Evolutionary conservation across 805 yeast genomes (phyloP), one percentile per base, ranked within the genome.

Genomic region (Starmerella sp.): DNA sequence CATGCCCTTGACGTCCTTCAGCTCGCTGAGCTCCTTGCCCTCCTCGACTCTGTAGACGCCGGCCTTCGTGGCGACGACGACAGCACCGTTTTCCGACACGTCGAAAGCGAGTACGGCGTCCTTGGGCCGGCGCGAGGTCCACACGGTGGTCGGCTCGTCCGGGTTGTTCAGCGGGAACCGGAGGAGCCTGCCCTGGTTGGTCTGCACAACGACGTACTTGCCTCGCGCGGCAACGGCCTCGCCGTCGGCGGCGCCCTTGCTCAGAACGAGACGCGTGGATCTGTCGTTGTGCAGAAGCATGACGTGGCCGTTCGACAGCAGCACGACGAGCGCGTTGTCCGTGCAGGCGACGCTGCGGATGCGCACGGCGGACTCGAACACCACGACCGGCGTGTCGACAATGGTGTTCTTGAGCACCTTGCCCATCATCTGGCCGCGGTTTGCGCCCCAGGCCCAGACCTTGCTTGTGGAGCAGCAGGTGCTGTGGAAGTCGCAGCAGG

Each of bases 361-460:
- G 15, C 57, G 51, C 11, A 22, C 41, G 3, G 35, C 11, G 36
- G 52, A 45, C 32, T 50, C 46, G 17, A 46, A 44, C 0, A 61
- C 48, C n/a, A 57, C 15, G n/a, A 42, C 36, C 3, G 63, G 63
- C n/a, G 52, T 53, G 5, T 48, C 54, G 6, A 52, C 54, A 6
- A 48, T 47, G 7, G 48, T 48, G 7, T 54, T 51, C 10, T 30
- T n/a, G 17, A 56, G 29, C 6, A 54, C 57, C 35, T 54, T 37
- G 17, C 37, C 43, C 46, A 54, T 17, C 61, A 63, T 58, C 44
- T 62, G 65, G 36, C 65, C 66, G 2, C 55, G 48, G 42, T 63
- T 62, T 3, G 51, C 54, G 22, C 66, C 66, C 66, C 66, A 63
- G 28, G 54, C 49, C 53, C 57, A 63, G 6, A 62, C 41, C 22